Evolutionary conservation across 495 filamentous ascomycete species (phyloP).

Genomic region (Hypoxylon lenormandii): DNA sequence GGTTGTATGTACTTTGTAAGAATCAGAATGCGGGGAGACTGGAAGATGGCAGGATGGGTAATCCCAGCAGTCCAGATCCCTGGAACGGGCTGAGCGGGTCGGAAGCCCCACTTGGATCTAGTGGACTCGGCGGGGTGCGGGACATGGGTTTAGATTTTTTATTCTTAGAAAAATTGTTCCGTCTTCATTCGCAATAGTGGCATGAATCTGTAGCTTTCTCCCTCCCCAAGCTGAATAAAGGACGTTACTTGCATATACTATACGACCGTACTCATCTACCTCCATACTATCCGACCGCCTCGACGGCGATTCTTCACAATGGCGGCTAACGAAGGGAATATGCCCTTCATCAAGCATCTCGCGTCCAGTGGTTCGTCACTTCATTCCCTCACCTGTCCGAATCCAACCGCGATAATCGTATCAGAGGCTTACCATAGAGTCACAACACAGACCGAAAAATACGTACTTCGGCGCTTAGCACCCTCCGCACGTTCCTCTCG

Average conservation of each 20-base stretch:
- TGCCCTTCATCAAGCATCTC: conserved; percentile 66
- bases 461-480: conserved; percentile 82
- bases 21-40: too few relatives aligned
- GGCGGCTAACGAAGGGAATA: conserved; percentile 59
- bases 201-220: too few relatives aligned
- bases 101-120: too few relatives aligned
- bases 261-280: background rate
- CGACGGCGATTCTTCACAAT: conserved; percentile 43
- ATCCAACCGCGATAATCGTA: background rate
- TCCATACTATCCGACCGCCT: background rate
- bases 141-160: too few relatives aligned
- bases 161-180: too few relatives aligned
- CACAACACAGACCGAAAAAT: conserved; percentile 74
- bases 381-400: background rate
- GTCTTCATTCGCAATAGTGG: too few relatives aligned
- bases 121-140: too few relatives aligned
- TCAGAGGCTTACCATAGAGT: conserved; percentile 10
- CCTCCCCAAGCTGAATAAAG: background rate
- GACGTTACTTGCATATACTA: background rate
- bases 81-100: too few relatives aligned
- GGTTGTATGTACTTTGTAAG: too few relatives aligned
- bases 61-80: too few relatives aligned
- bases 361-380: conserved; percentile 62
- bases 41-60: too few relatives aligned
- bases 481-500: conserved; percentile 82